These are phyloP conservation scores for Penicillium sp. DNA, from an alignment of 2,329 filamentous ascomycete species.

Conservation along the genomic window DNA sequence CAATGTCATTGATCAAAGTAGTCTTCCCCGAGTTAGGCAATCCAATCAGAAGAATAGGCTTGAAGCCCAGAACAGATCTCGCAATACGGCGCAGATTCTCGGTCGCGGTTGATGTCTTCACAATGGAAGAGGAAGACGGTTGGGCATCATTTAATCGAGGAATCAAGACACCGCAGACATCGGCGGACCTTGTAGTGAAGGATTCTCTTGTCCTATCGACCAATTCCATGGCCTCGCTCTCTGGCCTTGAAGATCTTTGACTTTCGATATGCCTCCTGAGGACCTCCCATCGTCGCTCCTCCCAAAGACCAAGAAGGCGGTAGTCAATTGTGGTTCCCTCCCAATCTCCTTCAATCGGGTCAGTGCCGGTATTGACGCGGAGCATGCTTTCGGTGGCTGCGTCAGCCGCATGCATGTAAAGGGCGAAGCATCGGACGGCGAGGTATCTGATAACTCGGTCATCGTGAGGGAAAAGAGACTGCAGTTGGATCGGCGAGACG, in stretches of 20 bases:
- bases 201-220: constrained; percentile 30
- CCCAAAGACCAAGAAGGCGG: constrained; percentile 66
- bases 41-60: constrained; percentile 78
- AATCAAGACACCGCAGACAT: constrained; percentile 66
- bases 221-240: constrained; percentile 22
- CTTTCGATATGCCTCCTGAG: constrained; percentile 30
- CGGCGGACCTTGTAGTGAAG: constrained; percentile 61
- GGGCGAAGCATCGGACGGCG: constrained; percentile 75
- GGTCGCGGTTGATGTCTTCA: constrained; percentile 70
- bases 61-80: constrained; percentile 61
- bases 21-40: constrained; percentile 89
- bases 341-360: constrained; percentile 66
- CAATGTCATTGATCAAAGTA: constrained; percentile 76
- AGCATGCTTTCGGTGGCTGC: constrained; percentile 71
- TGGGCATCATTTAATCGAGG: constrained; percentile 55
- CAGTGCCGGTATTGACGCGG: constrained; percentile 61
- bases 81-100: constrained; percentile 71
- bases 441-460: constrained; percentile 70
- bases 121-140: constrained; percentile 52
- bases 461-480: constrained; percentile 62
- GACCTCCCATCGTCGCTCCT: constrained; percentile 56
- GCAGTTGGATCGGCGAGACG: constrained; percentile 66
- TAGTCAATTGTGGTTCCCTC: constrained; percentile 78
- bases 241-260: constrained; percentile 23
- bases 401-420: constrained; percentile 78